Base-by-base conservation (phyloP, 108 stramenopile species). In the Parmales sp. region DNA sequence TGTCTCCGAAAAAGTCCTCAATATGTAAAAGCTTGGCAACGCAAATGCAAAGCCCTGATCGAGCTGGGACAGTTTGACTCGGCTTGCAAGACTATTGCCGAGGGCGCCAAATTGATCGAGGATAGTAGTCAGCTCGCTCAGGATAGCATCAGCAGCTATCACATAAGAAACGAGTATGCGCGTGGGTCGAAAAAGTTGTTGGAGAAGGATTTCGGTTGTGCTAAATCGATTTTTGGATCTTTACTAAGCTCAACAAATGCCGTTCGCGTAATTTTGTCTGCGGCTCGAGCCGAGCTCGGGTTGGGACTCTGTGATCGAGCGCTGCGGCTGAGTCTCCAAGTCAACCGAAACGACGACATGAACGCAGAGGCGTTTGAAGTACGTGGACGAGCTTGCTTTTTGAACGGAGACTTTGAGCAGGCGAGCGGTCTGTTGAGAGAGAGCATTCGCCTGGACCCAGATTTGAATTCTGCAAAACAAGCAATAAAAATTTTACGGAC, bases 391-490 rank as follows among this genome's bases (percentile, higher is more conserved):
- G 63, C 72, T 26, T 9, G 64, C 11, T 67, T 79, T 19, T 44
- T 79, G 19, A 74, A 68, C 69, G 73, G 69, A 4, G 81, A 79
- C 16, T 71, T 75, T 3, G 70, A 75, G n/a, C 31, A 39, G 11
- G 76, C 68, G 8, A 11, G 71, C 3, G 23, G 60, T 23, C 28
- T 76, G 36, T 60, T 82, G 25, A 74, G 69, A 51, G 78, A 78
- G 50, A 75, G 73, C 11, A n/a, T 75, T 7, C 72, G 81, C 64
- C 48, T 74, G 11, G 81, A 79, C 66, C 81, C 81, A 4, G 81
- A 82, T 38, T 66, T 39, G 8, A 9, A 19, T 36, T 39, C 25
- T 23, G 50, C 50, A 16, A 66, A 72, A 29, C 23, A 38, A 23
- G 50, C 65, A 18, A 45, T 63, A 39, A 73, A 68, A 49, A 22